These are phyloP conservation scores for Colletotrichum lentis DNA, from an alignment of 2,329 filamentous ascomycete genomes.

Conservation along the genomic window DNA sequence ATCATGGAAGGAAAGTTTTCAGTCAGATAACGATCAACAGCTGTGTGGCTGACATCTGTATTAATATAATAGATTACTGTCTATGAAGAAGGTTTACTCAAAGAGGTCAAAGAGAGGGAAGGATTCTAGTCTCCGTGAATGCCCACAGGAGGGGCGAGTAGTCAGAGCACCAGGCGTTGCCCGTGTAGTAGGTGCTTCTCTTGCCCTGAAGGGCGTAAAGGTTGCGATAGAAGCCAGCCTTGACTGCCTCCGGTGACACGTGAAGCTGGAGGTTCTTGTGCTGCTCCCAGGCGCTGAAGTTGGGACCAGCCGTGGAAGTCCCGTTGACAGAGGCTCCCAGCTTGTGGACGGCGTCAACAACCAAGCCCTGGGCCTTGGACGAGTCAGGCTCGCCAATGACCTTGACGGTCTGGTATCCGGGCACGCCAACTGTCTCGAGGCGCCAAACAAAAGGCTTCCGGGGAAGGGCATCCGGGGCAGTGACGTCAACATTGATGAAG, in stretches of 20 bases:
- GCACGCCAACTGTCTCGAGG: slow-evolving; percentile 38
- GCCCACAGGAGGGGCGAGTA: slow-evolving; percentile 38
- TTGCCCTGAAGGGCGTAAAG: slow-evolving; percentile 36
- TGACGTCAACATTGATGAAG: slow-evolving; percentile 38
- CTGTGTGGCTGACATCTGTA: too few species aligned
- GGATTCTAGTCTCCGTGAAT: slow-evolving; percentile 31
- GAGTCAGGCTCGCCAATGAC: slow-evolving; percentile 38
- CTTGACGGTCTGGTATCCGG: slow-evolving; percentile 38
- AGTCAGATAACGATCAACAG: too few species aligned
- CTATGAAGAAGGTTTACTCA: neutral
- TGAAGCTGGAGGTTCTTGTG: slow-evolving; percentile 34
- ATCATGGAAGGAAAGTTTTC: too few species aligned
- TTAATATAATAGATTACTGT: neutral
- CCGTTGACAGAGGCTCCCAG: slow-evolving; percentile 10
- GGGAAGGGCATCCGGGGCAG: slow-evolving; percentile 27
- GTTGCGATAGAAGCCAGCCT: slow-evolving; percentile 32
- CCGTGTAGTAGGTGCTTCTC: slow-evolving; percentile 32
- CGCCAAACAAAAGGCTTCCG: slow-evolving; percentile 37
- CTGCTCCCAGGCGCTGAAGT: slow-evolving; percentile 26
- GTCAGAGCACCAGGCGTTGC: slow-evolving; percentile 33
- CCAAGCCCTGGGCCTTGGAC: slow-evolving; percentile 23
- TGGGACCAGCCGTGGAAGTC: slow-evolving; percentile 20
- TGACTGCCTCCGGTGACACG: slow-evolving; percentile 32
- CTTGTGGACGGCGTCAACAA: slow-evolving; percentile 20
- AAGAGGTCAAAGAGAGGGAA: slow-evolving; percentile 10